phyloP scores from a whole-genome alignment of 129 eudicot species.

The Apium graveolens region DNA sequence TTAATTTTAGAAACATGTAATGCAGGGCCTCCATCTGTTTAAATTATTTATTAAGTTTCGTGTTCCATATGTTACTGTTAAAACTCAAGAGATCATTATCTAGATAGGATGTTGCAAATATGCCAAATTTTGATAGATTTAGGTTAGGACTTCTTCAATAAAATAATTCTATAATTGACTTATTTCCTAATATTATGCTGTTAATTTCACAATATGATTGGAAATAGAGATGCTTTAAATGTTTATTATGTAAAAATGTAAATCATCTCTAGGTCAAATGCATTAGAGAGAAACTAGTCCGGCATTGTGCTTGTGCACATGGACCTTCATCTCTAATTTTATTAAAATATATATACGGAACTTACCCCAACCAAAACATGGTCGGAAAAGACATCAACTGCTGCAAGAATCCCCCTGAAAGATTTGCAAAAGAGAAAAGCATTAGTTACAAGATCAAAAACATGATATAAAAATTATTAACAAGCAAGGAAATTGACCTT shows the following conservation, averaged over 20 bases:
- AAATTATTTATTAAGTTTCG: neutral
- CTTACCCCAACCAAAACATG: constrained; percentile 90
- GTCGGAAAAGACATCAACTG: constrained; percentile 83
- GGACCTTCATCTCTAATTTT: neutral
- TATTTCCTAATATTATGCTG: neutral
- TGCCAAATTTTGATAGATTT: neutral
- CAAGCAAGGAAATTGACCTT: neutral
- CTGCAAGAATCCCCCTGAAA: constrained; percentile 92
- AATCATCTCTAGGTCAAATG: neutral
- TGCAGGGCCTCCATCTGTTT: neutral
- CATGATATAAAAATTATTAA: neutral
- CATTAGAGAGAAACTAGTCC: neutral
- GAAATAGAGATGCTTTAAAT: neutral
- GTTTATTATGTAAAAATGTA: neutral
- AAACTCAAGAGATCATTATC: neutral
- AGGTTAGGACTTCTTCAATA: neutral
- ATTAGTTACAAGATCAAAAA: constrained; percentile 13
- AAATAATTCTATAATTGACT: neutral
- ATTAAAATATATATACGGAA: neutral
- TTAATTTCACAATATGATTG: neutral
- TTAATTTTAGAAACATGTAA: neutral
- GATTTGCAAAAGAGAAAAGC: constrained; percentile 9
- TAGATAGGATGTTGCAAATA: neutral
- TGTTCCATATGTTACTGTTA: neutral
- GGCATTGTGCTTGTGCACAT: neutral